These are phyloP conservation scores for Tetrapisispora taiwanensis DNA, from an alignment of 805 yeast genomes.

Conservation along the genomic window DNA sequence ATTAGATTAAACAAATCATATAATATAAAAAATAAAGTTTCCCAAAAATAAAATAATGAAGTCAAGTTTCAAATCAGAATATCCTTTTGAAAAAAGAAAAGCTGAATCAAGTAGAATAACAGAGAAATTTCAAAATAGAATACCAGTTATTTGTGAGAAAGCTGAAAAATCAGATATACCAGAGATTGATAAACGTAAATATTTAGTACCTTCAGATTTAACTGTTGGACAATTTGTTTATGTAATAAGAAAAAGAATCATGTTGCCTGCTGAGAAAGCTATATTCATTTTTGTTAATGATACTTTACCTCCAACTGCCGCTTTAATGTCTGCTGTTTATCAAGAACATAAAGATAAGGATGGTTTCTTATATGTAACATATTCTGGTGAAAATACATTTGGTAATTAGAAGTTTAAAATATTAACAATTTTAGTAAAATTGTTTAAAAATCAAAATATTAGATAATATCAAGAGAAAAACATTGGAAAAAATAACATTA, in stretches of 20 bases:
- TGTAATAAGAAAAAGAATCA: conserved; percentile 92
- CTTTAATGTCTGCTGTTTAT: conserved; percentile 87
- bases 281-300: conserved; percentile 95
- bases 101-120: conserved; percentile 89
- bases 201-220: conserved; percentile 89
- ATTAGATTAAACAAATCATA: too few species aligned
- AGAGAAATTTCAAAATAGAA: conserved; percentile 79
- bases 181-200: conserved; percentile 93
- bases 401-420: conserved; percentile 40
- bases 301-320: conserved; percentile 95
- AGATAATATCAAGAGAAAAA: not conserved
- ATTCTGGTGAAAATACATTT: conserved; percentile 96
- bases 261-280: conserved; percentile 94
- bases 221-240: conserved; percentile 98
- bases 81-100: conserved; percentile 89
- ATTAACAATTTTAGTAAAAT: not conserved
- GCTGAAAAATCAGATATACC: conserved; percentile 95
- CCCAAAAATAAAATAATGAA: conserved; percentile 17
- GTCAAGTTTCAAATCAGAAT: conserved; percentile 43
- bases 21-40: too few species aligned
- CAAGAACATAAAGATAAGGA: conserved; percentile 97
- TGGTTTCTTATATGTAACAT: conserved; percentile 90
- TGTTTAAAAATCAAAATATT: not conserved
- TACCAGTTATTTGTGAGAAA: conserved; percentile 94
- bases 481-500: not conserved